Evolutionary conservation across 306 rosid species (phyloP).

Genomic region (Lathyrus tuberosus): DNA sequence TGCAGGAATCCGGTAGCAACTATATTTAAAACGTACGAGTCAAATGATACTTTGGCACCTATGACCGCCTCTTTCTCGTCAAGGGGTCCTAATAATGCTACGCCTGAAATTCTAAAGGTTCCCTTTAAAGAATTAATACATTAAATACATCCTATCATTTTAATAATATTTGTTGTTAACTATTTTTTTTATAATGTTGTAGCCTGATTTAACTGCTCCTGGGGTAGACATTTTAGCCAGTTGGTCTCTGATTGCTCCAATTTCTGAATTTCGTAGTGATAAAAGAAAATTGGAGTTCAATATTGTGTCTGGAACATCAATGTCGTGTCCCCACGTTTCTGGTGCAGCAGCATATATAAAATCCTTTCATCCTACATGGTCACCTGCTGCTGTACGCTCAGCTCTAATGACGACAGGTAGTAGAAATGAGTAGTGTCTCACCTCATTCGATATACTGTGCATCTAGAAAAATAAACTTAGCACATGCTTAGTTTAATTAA

Average conservation of each 20-base stretch:
- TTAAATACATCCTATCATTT: too few species aligned
- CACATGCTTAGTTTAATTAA: too few species aligned
- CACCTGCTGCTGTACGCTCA: constrained; percentile 39
- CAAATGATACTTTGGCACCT: too few species aligned
- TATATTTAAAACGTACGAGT: background rate
- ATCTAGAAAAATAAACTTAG: too few species aligned
- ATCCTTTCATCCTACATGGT: constrained; percentile 43
- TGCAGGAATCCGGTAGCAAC: background rate
- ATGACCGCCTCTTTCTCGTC: background rate
- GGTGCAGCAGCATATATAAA: constrained; percentile 36
- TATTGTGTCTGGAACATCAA: constrained; percentile 44
- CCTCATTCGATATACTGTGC: background rate
- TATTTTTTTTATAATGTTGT: too few species aligned
- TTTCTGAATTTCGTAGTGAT: background rate
- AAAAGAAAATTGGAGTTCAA: background rate
- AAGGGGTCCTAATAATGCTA: background rate
- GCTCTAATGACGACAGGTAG: constrained; percentile 46
- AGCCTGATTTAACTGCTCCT: too few species aligned
- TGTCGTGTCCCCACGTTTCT: constrained; percentile 44
- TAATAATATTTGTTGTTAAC: too few species aligned
- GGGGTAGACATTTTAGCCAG: too few species aligned
- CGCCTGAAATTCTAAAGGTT: background rate
- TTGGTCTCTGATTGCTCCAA: background rate
- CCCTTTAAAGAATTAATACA: too few species aligned
- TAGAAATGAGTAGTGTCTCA: background rate